Evolutionary conservation across 2,329 filamentous ascomycete genomes (phyloP).

Genomic region (Monosporascus cannonballus): DNA sequence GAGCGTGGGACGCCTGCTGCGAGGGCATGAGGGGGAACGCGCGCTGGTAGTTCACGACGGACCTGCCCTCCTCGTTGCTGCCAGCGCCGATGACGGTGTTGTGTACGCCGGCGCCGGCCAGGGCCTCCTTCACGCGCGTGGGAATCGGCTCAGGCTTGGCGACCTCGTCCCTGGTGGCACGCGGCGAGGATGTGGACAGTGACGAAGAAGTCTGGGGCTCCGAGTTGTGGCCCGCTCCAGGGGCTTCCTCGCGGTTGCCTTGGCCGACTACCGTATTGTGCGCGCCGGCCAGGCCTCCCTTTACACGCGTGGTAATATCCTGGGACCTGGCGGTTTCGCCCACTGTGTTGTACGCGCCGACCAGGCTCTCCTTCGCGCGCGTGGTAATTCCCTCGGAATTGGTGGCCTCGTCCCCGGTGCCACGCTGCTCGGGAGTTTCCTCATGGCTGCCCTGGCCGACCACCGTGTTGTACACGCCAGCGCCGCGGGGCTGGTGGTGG

Average conservation of each 20-base stretch:
- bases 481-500: neutral
- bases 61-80: neutral
- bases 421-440: neutral
- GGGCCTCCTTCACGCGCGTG: neutral
- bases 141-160: neutral
- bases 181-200: no score
- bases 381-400: neutral
- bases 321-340: neutral
- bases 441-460: neutral
- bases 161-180: neutral
- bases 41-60: neutral
- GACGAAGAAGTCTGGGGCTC: no score
- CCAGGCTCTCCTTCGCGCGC: neutral
- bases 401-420: neutral
- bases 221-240: no score
- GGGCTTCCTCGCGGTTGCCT: neutral
- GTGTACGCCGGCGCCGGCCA: neutral
- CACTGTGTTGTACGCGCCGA: neutral
- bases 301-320: neutral
- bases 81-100: neutral
- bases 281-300: neutral
- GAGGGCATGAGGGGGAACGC: neutral
- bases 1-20: neutral
- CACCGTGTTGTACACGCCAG: neutral
- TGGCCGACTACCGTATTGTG: neutral